Evolutionary conservation across 2,329 filamentous ascomycete genomes (phyloP), one percentile per base, ranked within the genome.

Genomic region (Fusarium bactridioides): DNA sequence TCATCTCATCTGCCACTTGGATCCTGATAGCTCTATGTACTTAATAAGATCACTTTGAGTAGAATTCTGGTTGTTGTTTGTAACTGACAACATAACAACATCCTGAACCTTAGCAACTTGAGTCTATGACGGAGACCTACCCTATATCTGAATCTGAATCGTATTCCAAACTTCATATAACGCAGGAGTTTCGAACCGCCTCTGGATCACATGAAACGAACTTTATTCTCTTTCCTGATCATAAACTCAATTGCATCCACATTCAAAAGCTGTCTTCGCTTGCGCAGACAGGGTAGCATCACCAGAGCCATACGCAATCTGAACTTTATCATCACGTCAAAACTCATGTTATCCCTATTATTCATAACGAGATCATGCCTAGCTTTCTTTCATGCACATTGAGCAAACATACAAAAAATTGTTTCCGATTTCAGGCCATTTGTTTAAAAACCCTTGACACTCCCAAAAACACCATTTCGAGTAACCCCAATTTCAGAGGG

Each of bases 381-480:
- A 73, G 58, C 70, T 72, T 65, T 64, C 45, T 60, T 64, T 64
- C 23, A 38, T 60, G 53, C 62, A 45, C 50, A 53, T 63, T 64
- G 61, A 73, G 72, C 15, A 72, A 68, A 18, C 19, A 77, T 76
- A 67, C 73, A 74, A 70, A 71, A 69, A n/a, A 69, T 3, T 11
- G 51, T 71, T 62, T 70, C 65, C 35, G 56, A 54, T 68, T 76
- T 57, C 61, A 55, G 55, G 55, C 60, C 44, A 72, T 70, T 54
- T 72, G 69, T 72, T 54, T 29, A 40, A 29, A 37, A 76, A 66
- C 67, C 73, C 50, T 51, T 4, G 61, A 69, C 72, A 76, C 74
- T 65, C 75, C 75, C 68, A 66, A 48, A 64, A 77, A 77, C 75
- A 77, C 75, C 75, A 61, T 69, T 50, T 67, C 43, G 47, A 73